Evolutionary conservation across 805 yeast genomes (phyloP).

Genomic region (Yamadazyma endophytica): DNA sequence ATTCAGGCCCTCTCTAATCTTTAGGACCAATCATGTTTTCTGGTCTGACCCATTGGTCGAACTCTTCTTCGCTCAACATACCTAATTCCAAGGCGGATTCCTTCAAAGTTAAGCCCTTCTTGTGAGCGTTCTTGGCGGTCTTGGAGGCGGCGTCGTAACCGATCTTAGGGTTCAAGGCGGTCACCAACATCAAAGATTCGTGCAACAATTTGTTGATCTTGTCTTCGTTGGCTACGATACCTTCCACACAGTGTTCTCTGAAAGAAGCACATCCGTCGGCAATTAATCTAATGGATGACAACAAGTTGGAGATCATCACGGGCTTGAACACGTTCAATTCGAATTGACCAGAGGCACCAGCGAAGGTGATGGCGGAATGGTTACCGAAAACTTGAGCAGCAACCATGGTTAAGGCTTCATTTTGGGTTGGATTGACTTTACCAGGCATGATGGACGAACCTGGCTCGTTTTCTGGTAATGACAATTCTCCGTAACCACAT

Average conservation of each 20-base stretch:
- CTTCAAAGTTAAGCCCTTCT: slow-evolving; percentile 93
- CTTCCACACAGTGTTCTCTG: slow-evolving; percentile 93
- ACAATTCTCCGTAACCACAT: slow-evolving; percentile 96
- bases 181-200: slow-evolving; percentile 96
- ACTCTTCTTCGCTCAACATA: slow-evolving; percentile 77
- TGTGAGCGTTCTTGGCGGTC: slow-evolving; percentile 98
- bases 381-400: slow-evolving; percentile 97
- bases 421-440: slow-evolving; percentile 98
- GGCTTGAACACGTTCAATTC: slow-evolving; percentile 99
- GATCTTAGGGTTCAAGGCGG: slow-evolving; percentile 97
- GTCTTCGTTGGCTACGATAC: slow-evolving; percentile 82
- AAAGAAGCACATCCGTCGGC: slow-evolving; percentile 89
- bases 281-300: slow-evolving; percentile 80
- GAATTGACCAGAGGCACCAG: slow-evolving; percentile 98
- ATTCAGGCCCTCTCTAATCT: too few species aligned
- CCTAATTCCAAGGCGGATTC: slow-evolving; percentile 91
- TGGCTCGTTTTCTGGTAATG: slow-evolving; percentile 97
- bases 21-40: slow-evolving; percentile 98
- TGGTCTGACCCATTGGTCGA: slow-evolving; percentile 95
- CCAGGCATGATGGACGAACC: slow-evolving; percentile 99
- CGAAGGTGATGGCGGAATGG: slow-evolving; percentile 90
- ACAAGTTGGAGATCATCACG: slow-evolving; percentile 84
- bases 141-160: slow-evolving; percentile 97
- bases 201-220: slow-evolving; percentile 84
- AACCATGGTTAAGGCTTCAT: slow-evolving; percentile 98